phyloP scores from a whole-genome alignment of 139 green algal species.

The Limnomonas spitsbergensis region DNA sequence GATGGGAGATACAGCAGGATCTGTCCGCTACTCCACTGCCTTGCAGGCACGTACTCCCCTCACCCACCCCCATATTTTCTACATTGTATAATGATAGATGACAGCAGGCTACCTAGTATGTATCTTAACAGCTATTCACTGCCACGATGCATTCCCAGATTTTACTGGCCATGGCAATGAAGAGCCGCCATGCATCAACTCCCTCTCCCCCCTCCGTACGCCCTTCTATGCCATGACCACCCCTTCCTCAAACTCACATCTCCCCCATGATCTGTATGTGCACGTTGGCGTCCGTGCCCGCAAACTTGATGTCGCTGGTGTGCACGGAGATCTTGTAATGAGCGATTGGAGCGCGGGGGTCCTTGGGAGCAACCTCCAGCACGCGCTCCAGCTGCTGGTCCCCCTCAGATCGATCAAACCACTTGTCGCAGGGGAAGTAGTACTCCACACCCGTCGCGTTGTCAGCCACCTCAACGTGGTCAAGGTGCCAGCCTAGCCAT shows the following conservation, averaged over 20 bases:
- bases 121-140: too few relatives aligned
- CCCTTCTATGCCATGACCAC: too few relatives aligned
- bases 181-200: too few relatives aligned
- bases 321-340: slow-evolving; percentile 49
- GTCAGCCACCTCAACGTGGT: slow-evolving; percentile 52
- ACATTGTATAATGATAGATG: too few relatives aligned
- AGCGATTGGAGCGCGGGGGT: slow-evolving; percentile 26
- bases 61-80: too few relatives aligned
- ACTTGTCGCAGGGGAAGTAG: slow-evolving; percentile 45
- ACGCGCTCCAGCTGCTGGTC: slow-evolving; percentile 34
- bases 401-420: slow-evolving; percentile 27
- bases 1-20: too few relatives aligned
- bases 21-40: too few relatives aligned
- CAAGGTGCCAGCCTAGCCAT: slow-evolving; percentile 52
- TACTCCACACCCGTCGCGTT: slow-evolving; percentile 32
- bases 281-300: slow-evolving; percentile 68
- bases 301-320: slow-evolving; percentile 51
- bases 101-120: too few relatives aligned
- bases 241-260: slow-evolving; percentile 14
- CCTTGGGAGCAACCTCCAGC: slow-evolving; percentile 28
- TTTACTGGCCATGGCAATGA: too few relatives aligned
- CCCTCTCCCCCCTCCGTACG: too few relatives aligned
- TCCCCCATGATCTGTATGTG: slow-evolving; percentile 56
- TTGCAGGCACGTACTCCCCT: too few relatives aligned
- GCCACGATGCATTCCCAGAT: too few relatives aligned